These are phyloP conservation scores for Rhizomucor miehei DNA, from an alignment of 371 early-diverging fungal genomes.

Conservation along the genomic window DNA sequence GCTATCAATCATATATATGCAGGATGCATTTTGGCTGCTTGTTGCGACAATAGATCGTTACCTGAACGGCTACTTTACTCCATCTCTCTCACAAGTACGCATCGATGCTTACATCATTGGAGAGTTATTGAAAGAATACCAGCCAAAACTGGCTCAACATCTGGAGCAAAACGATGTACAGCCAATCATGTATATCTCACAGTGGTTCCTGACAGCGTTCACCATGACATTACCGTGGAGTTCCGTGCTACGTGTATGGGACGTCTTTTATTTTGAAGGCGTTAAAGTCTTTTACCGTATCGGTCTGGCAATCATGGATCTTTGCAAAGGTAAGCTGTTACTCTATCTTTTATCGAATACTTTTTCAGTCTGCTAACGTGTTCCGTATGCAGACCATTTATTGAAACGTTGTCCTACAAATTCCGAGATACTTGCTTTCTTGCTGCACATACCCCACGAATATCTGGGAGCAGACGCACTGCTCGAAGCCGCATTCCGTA, in stretches of 20 bases:
- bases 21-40: conserved; percentile 88
- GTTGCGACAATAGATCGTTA: conserved; percentile 75
- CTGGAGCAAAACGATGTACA: conserved; percentile 74
- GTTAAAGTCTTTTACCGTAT: conserved; percentile 83
- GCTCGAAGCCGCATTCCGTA: conserved; percentile 66
- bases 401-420: conserved; percentile 74
- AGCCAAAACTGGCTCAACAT: conserved; percentile 72
- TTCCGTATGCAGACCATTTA: conserved; percentile 63
- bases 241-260: conserved; percentile 90
- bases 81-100: conserved; percentile 70
- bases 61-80: conserved; percentile 78
- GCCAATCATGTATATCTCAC: conserved; percentile 88
- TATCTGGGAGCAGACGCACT: conserved; percentile 66
- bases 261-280: conserved; percentile 86
- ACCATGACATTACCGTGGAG: conserved; percentile 91
- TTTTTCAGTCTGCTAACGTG: no score
- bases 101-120: conserved; percentile 88
- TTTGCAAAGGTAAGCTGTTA: conserved; percentile 62
- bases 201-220: conserved; percentile 93
- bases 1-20: neutral
- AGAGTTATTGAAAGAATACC: conserved; percentile 65
- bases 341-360: no score
- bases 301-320: conserved; percentile 76
- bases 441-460: conserved; percentile 82
- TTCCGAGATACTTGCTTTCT: conserved; percentile 69